Evolutionary conservation across 2,329 filamentous ascomycete species (phyloP), one percentile per base, ranked within the genome.

Genomic region (Apiospora kogelbergensis): DNA sequence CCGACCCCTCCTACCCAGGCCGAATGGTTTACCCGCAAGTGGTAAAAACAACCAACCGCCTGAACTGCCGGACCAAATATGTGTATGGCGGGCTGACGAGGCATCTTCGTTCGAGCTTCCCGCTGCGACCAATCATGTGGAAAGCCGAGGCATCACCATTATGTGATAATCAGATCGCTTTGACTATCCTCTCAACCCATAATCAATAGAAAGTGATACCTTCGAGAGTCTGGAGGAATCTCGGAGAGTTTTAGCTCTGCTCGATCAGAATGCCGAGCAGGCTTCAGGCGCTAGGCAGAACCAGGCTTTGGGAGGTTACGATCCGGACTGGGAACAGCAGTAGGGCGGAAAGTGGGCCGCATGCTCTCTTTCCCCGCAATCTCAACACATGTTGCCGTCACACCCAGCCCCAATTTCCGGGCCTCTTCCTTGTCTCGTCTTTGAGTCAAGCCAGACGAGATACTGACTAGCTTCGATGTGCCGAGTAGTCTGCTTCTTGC

Each of bases 311-410:
- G 40, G 11, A 41, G 40, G 40, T 33, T 60, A 26, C 46, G 46
- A 30, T 53, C 17, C 24, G 15, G 46, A 30, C 17, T 26, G 46
- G 15, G 11, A 53, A 20, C 15, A 53, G 30, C 13, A 26, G 3
- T 53, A 17, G 40, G 40, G 40, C 40, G 5, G 17, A 33, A 10
- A 17, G 26, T 57, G 48, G 48, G 48, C 17, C 26, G 30, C 48
- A 1, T 33, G 48, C 48, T 30, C 48, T 30, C 48, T 22, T 60
- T 22, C 53, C 53, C 53, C 53, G 53, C 53, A 60, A 37, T 60
- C 53, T 60, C 33, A 30, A 17, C 53, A 60, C 53, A 60, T 60
- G 53, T n/a, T 60, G 53, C 26, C 53, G 53, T 60, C 53, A 60
- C 53, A 60, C 17, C 48, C 53, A 60, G 30, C 53, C 53, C 53